Evolutionary conservation across 495 filamentous ascomycete genomes (phyloP).

Genomic region (Podospora pseudopauciseta): DNA sequence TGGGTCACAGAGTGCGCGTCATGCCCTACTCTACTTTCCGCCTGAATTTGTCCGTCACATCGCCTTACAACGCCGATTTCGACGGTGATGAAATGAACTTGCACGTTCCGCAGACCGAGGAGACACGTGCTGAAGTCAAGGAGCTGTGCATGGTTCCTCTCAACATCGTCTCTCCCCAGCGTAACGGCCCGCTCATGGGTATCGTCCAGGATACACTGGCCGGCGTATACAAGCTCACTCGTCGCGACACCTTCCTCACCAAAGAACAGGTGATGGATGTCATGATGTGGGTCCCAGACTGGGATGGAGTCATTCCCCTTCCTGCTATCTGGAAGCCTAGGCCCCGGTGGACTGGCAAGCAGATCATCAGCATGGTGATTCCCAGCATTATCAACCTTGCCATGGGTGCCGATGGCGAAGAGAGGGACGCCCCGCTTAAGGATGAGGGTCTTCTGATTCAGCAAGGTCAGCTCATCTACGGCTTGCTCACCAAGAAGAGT

Average conservation of each 20-base stretch:
- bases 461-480: slow-evolving; percentile 84
- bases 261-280: slow-evolving; percentile 92
- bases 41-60: slow-evolving; percentile 94
- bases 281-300: slow-evolving; percentile 93
- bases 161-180: slow-evolving; percentile 96
- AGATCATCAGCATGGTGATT: slow-evolving; percentile 90
- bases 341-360: slow-evolving; percentile 97
- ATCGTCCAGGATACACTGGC: slow-evolving; percentile 98
- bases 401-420: slow-evolving; percentile 49
- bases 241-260: slow-evolving; percentile 84
- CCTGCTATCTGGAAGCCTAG: slow-evolving; percentile 89
- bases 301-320: slow-evolving; percentile 90
- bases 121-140: slow-evolving; percentile 87
- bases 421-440: slow-evolving; percentile 58
- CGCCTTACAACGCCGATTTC: slow-evolving; percentile 98
- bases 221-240: slow-evolving; percentile 93
- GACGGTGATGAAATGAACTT: slow-evolving; percentile 99
- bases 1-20: slow-evolving; percentile 94
- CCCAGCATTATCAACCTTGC: slow-evolving; percentile 80
- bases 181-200: slow-evolving; percentile 97
- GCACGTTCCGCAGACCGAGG: slow-evolving; percentile 96
- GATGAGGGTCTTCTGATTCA: slow-evolving; percentile 82
- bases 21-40: slow-evolving; percentile 99
- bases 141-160: slow-evolving; percentile 93
- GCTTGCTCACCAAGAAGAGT: slow-evolving; percentile 86